These are phyloP conservation scores for Aspergillus leporis DNA, from an alignment of 495 filamentous ascomycete genomes.

Conservation along the genomic window DNA sequence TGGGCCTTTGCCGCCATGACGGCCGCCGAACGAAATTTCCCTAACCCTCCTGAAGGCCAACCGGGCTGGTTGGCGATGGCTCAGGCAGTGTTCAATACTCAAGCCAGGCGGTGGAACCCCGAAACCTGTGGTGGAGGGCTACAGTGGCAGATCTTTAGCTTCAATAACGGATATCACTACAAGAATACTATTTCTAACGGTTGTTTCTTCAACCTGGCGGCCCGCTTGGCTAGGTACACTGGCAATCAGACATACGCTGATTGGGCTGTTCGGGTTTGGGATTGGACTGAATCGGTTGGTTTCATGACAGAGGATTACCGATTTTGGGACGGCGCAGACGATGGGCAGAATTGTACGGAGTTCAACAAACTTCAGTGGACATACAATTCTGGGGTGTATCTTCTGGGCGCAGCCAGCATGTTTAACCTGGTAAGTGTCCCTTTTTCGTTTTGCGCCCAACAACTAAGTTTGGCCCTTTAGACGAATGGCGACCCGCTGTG, in stretches of 20 bases:
- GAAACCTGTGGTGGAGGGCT: slow-evolving; percentile 69
- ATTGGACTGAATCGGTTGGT: slow-evolving; percentile 66
- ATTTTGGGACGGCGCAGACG: slow-evolving; percentile 66
- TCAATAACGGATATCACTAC: slow-evolving; percentile 78
- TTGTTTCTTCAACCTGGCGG: slow-evolving; percentile 77
- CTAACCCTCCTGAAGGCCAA: slow-evolving; percentile 51
- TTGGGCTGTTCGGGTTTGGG: slow-evolving; percentile 71
- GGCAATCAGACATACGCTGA: slow-evolving; percentile 75
- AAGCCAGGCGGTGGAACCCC: slow-evolving; percentile 69
- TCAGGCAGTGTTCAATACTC: slow-evolving; percentile 80
- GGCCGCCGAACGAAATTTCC: slow-evolving; percentile 77
- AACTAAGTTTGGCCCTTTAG: slow-evolving; percentile 7
- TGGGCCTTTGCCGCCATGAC: slow-evolving; percentile 83
- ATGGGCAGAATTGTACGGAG: slow-evolving; percentile 41
- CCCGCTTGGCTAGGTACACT: slow-evolving; percentile 74
- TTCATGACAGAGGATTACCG: slow-evolving; percentile 62
- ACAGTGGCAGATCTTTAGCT: slow-evolving; percentile 81
- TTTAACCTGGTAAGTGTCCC: slow-evolving; percentile 35
- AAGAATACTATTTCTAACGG: slow-evolving; percentile 82
- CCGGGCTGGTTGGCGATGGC: slow-evolving; percentile 78
- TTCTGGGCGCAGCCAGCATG: slow-evolving; percentile 43
- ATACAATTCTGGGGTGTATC: slow-evolving; percentile 38
- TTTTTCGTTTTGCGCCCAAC: not conserved
- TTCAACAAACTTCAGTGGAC: slow-evolving; percentile 42
- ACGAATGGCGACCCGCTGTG: slow-evolving; percentile 48